Base-by-base conservation (phyloP, 257 asterid genomes). In the Penstemon davidsonii region DNA sequence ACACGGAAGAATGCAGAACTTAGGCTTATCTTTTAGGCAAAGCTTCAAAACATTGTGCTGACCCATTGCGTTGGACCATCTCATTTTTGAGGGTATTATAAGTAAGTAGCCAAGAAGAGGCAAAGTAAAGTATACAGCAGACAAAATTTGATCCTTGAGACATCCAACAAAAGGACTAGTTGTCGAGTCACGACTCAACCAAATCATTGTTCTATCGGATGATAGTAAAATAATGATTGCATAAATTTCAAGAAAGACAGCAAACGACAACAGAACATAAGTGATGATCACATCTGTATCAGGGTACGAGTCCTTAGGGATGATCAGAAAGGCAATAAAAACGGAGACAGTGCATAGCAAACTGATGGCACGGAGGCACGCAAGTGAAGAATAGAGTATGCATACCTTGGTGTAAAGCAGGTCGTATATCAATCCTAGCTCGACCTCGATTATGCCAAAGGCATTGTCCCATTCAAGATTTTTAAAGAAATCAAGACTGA, bases 1-100 rank as follows among this genome's bases (percentile, higher is more conserved):
- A 25, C 2, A 25, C 2, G 33, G 33, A 25, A 25, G 33, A 0
- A 25, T 25, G 33, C 33, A 25, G 58, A 51, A 66, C 13, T 40
- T 67, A 4, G 68, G 77, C 60, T 56, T 44, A 5, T 15, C 50
- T 3, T 61, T 12, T 3, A 78, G 38, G 71, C 75, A 78, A 18
- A 53, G 42, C 0, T 55, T 33, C 12, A 74, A 61, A 33, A 74
- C 44, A 46, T 78, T 78, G 72, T 71, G 57, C 8, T 78, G 83
- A 0, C 80, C 83, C 64, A 78, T 63, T n/a, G 53, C 67, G 62
- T 75, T 64, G 3, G 83, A 70, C 83, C 83, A 79, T 56, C 77
- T 71, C 69, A 3, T 56, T 57, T 18, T 50, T n/a, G 75, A 42
- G 4, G 77, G 77, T 7, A 66, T n/a, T 4, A 64, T 0, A 38